Evolutionary conservation across 192 early-diverging fungal genomes (phyloP).

Genomic region (Rhizophagus clarus): DNA sequence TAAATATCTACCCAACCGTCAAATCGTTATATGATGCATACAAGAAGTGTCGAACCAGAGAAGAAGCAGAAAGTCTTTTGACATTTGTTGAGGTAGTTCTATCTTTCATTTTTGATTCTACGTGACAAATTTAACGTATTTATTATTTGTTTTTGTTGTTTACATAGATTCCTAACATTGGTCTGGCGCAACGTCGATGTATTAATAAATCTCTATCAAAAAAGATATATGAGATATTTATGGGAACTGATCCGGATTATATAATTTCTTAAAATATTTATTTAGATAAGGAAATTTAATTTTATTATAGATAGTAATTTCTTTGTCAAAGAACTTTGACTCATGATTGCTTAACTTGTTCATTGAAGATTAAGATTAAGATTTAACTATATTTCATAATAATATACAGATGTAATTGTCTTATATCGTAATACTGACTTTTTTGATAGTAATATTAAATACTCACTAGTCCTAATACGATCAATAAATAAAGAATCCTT

Average conservation of each 20-base stretch:
- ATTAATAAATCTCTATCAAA: constrained; percentile 27
- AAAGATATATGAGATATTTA: constrained; percentile 28
- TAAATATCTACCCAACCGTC: constrained; percentile 36
- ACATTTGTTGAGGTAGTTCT: constrained; percentile 40
- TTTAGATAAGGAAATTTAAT: background rate
- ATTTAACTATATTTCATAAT: too few species aligned
- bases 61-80: constrained; percentile 36
- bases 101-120: background rate
- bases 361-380: too few species aligned
- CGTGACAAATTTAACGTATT: background rate
- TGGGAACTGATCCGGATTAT: constrained; percentile 20
- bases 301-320: too few species aligned
- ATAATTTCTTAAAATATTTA: constrained; percentile 17
- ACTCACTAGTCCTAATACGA: too few species aligned
- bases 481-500: too few species aligned
- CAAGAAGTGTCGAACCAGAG: background rate
- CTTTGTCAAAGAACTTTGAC: too few species aligned
- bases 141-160: background rate
- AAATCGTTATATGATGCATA: constrained; percentile 38
- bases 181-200: constrained; percentile 9
- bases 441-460: too few species aligned
- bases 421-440: too few species aligned
- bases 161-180: constrained; percentile 12
- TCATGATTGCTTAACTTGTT: too few species aligned
- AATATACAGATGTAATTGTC: too few species aligned